phyloP scores from a whole-genome alignment of 768 basidiomycete genomes.

The Boletus subcaerulescens region DNA sequence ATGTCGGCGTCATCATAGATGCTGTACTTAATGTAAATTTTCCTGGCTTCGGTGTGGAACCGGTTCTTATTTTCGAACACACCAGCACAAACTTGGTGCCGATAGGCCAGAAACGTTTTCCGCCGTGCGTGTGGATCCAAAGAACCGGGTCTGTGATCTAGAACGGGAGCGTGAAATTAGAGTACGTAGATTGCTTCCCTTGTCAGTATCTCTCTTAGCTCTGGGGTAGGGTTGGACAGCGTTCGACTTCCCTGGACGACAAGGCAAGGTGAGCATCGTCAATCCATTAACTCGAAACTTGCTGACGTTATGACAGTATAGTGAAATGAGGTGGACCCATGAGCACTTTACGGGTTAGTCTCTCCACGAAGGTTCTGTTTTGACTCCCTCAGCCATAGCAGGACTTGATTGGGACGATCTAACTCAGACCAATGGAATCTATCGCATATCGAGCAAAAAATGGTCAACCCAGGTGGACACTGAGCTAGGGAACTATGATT shows the following conservation, averaged over 20 bases:
- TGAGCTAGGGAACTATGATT: slow-evolving; percentile 89
- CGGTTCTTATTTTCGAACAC: slow-evolving; percentile 4
- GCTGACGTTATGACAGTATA: slow-evolving; percentile 49
- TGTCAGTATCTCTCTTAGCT: background rate
- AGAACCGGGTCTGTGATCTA: slow-evolving; percentile 61
- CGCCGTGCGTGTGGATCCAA: slow-evolving; percentile 67
- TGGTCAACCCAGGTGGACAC: slow-evolving; percentile 82
- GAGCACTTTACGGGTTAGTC: slow-evolving; percentile 73
- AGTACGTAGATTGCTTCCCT: slow-evolving; percentile 36
- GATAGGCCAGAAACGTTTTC: slow-evolving; percentile 69
- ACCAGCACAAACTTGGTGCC: slow-evolving; percentile 80
- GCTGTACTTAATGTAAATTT: slow-evolving; percentile 79
- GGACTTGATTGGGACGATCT: slow-evolving; percentile 85
- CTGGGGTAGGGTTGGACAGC: slow-evolving; percentile 72
- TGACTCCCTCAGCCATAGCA: slow-evolving; percentile 20
- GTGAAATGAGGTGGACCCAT: slow-evolving; percentile 66
- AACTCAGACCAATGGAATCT: slow-evolving; percentile 61
- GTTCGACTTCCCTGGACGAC: slow-evolving; percentile 79
- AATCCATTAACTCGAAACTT: slow-evolving; percentile 6
- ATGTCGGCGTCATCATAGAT: slow-evolving; percentile 78
- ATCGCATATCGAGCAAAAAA: slow-evolving; percentile 61
- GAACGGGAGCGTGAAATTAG: slow-evolving; percentile 64
- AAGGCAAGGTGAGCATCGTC: slow-evolving; percentile 51
- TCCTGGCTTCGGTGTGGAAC: background rate
- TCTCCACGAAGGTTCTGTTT: background rate